Conservation (phyloP, 2,329 filamentous ascomycete genomes). For the Aspergillus neotritici region DNA sequence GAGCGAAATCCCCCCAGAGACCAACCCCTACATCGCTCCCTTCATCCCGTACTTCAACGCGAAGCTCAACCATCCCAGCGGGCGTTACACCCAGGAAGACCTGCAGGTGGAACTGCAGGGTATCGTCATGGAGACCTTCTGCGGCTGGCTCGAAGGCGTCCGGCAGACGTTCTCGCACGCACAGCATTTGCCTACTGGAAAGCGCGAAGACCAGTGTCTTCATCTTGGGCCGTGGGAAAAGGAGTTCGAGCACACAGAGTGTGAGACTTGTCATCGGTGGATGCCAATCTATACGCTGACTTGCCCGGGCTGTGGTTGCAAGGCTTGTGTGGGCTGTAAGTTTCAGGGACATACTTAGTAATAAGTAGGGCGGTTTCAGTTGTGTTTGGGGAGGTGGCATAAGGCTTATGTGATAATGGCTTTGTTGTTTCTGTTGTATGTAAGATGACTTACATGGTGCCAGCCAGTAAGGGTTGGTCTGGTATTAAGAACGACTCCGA, state of each 20-base stretch:
- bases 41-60: slow-evolving; percentile 22
- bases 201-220: slow-evolving; percentile 11
- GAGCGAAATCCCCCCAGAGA: background rate
- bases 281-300: slow-evolving; percentile 24
- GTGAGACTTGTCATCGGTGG: slow-evolving; percentile 24
- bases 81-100: slow-evolving; percentile 21
- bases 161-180: slow-evolving; percentile 16
- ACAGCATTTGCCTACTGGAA: background rate
- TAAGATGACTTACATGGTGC: no score
- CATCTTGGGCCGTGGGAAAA: slow-evolving; percentile 28
- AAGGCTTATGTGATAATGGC: no score
- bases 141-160: slow-evolving; percentile 20
- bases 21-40: slow-evolving; percentile 7
- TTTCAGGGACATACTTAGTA: slow-evolving; percentile 10
- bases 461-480: no score
- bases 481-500: no score
- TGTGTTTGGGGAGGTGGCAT: background rate
- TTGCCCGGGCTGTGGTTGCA: slow-evolving; percentile 25
- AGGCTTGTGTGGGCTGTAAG: slow-evolving; percentile 28
- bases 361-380: no score
- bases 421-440: no score
- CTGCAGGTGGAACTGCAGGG: slow-evolving; percentile 23
- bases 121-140: slow-evolving; percentile 24
- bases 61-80: slow-evolving; percentile 19
- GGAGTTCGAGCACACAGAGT: slow-evolving; percentile 15